phyloP scores from a whole-genome alignment of 31 red algal species.

The Endocladia muricata region DNA sequence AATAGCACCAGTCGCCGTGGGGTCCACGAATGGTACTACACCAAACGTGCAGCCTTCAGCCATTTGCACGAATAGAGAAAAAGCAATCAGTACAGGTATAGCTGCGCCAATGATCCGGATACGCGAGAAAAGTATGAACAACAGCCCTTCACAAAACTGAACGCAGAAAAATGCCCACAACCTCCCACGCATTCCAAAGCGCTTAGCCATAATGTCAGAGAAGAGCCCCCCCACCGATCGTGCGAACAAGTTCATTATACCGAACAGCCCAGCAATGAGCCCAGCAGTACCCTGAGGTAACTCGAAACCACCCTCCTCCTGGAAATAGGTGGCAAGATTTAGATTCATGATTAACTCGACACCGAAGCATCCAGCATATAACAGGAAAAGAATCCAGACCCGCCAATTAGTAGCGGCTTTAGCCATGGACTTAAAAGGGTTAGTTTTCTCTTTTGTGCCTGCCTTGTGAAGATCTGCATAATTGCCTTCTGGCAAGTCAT shows the following conservation, averaged over 20 bases:
- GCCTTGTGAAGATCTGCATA: constrained; percentile 69
- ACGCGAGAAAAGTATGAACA: constrained; percentile 78
- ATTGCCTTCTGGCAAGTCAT: constrained; percentile 90
- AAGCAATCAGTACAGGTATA: constrained; percentile 51
- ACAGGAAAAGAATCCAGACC: constrained; percentile 79
- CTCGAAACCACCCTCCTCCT: constrained; percentile 42
- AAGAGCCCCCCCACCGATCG: constrained; percentile 82
- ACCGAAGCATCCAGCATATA: constrained; percentile 91
- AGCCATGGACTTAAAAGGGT: constrained; percentile 62
- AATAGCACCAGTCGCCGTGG: constrained; percentile 76
- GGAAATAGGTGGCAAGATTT: constrained; percentile 80
- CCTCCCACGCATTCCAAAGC: constrained; percentile 90
- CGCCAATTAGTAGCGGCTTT: constrained; percentile 68
- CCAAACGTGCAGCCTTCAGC: constrained; percentile 83
- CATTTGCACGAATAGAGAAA: constrained; percentile 89
- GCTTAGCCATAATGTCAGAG: constrained; percentile 57
- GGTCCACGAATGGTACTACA: constrained; percentile 97
- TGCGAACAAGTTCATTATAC: constrained; percentile 96
- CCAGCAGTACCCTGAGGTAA: constrained; percentile 61
- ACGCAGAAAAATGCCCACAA: constrained; percentile 88
- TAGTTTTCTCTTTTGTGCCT: constrained; percentile 60
- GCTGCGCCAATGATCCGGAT: constrained; percentile 9
- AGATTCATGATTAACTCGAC: constrained; percentile 91
- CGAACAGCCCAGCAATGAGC: constrained; percentile 83
- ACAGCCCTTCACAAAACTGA: constrained; percentile 55